These are phyloP conservation scores for Boletus semigastroideus DNA, from an alignment of 1,284 basidiomycete species.

Conservation along the genomic window DNA sequence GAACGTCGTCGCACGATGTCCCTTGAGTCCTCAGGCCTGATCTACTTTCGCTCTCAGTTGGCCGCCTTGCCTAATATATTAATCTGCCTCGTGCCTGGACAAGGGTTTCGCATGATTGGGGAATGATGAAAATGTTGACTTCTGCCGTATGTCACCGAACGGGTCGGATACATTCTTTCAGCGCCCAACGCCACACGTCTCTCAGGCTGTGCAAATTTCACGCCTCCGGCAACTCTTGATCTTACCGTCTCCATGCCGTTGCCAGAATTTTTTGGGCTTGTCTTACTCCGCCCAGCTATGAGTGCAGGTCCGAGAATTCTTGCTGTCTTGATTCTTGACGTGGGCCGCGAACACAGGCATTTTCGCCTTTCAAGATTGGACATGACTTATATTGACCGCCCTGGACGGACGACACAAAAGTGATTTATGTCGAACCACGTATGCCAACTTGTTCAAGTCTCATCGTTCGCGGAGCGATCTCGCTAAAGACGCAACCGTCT, in stretches of 20 bases:
- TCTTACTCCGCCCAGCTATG: neutral
- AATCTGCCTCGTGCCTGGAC: slow-evolving; percentile 18
- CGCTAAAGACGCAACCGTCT: slow-evolving; percentile 2
- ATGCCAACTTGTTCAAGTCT: slow-evolving; percentile 1
- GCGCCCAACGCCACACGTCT: neutral
- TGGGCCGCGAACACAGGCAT: slow-evolving; percentile 6
- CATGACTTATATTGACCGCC: neutral
- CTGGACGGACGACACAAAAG: neutral
- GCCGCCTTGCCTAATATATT: slow-evolving; percentile 1
- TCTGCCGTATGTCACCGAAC: slow-evolving; percentile 12
- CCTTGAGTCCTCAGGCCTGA: neutral
- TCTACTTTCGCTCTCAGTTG: slow-evolving; percentile 1
- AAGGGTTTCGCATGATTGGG: slow-evolving; percentile 7
- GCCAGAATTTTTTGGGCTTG: neutral
- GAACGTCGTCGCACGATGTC: neutral
- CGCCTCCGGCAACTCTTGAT: neutral
- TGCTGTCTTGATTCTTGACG: slow-evolving; percentile 9
- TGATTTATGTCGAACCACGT: neutral
- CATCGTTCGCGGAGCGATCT: slow-evolving; percentile 12
- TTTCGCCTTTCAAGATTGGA: slow-evolving; percentile 13
- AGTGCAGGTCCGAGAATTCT: neutral
- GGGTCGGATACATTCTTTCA: neutral
- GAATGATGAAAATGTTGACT: neutral
- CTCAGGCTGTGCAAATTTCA: slow-evolving; percentile 3
- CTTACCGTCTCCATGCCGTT: neutral